Conservation (phyloP, 257 asterid species). For the Ocimum tenuiflorum region DNA sequence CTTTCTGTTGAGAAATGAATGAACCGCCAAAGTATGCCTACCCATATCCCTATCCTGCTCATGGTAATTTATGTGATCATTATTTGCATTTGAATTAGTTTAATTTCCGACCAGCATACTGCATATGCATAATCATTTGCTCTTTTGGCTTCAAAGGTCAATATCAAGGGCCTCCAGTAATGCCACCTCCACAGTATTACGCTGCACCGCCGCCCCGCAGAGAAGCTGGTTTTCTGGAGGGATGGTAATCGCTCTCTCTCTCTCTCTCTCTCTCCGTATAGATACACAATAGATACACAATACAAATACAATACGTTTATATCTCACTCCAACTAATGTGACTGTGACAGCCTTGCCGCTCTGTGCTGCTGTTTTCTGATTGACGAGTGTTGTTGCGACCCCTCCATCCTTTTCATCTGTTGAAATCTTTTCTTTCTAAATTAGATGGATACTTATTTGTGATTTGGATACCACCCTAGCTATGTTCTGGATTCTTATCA, state of each 20-base stretch:
- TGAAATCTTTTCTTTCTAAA: constrained; percentile 10
- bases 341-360: constrained; percentile 77
- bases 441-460: not conserved
- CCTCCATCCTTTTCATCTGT: constrained; percentile 52
- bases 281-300: not conserved
- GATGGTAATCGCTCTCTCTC: constrained; percentile 41
- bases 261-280: not conserved
- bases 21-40: constrained; percentile 73
- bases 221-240: constrained; percentile 62
- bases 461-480: no score
- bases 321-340: no score
- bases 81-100: not conserved
- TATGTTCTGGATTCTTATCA: no score
- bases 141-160: constrained; percentile 31
- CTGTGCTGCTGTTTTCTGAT: constrained; percentile 68
- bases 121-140: not conserved
- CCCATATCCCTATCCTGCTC: constrained; percentile 74
- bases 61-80: constrained; percentile 31
- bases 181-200: constrained; percentile 83
- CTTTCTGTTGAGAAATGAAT: constrained; percentile 28
- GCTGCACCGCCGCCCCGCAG: constrained; percentile 69
- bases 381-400: constrained; percentile 84
- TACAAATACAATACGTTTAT: not conserved
- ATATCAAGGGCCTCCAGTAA: constrained; percentile 85
- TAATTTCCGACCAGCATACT: no score